phyloP scores from a whole-genome alignment of 1,284 basidiomycete species.

The Vanrija sp. region DNA sequence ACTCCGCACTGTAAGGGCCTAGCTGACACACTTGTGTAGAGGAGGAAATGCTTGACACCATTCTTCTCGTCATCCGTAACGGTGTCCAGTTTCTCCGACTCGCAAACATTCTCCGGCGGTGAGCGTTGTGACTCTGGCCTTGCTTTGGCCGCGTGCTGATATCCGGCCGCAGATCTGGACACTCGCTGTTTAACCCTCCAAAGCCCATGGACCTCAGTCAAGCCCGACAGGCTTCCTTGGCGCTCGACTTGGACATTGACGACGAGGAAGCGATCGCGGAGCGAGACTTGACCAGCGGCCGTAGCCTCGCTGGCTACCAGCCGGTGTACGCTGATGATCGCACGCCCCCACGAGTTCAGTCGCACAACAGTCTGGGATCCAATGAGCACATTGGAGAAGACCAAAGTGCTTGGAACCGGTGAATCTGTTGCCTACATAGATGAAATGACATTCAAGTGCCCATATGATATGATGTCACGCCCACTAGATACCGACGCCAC shows the following conservation, averaged over 20 bases:
- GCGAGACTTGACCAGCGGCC: slow-evolving; percentile 21
- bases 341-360: too few relatives aligned
- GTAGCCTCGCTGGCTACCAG: slow-evolving; percentile 18
- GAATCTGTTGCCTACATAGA: too few relatives aligned
- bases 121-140: slow-evolving; percentile 37
- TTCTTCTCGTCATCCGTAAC: slow-evolving; percentile 83
- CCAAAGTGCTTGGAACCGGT: too few relatives aligned
- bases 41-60: slow-evolving; percentile 85
- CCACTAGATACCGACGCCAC: too few relatives aligned
- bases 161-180: slow-evolving; percentile 67
- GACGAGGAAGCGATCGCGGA: slow-evolving; percentile 53
- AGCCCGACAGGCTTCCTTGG: slow-evolving; percentile 47
- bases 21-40: slow-evolving; percentile 58
- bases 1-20: too few relatives aligned
- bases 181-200: slow-evolving; percentile 85
- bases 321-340: slow-evolving; percentile 29
- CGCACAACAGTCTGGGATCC: too few relatives aligned
- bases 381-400: too few relatives aligned
- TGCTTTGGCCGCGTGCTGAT: not conserved
- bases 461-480: too few relatives aligned
- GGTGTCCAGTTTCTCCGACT: slow-evolving; percentile 84
- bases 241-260: slow-evolving; percentile 62
- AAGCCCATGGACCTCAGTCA: slow-evolving; percentile 81
- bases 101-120: slow-evolving; percentile 86
- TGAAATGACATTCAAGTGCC: too few relatives aligned